A percentile compares a stretch with the other conserved stretches of the same genome.
Conservation (phyloP, 768 basidiomycete genomes). For the Trametes gibbosa region DNA sequence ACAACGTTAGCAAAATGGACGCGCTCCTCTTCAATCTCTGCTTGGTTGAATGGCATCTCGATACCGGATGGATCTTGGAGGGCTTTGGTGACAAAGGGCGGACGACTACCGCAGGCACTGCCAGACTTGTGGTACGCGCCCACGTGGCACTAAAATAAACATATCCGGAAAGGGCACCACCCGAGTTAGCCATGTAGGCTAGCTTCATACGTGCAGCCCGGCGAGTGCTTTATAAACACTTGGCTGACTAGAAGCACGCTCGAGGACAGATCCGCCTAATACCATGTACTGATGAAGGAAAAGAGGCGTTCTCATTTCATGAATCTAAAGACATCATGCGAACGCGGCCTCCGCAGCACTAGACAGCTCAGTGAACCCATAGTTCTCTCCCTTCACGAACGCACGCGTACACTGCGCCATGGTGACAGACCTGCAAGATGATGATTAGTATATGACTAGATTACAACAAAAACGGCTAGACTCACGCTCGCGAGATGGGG, state of each 20-base stretch:
- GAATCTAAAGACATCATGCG: slow-evolving; percentile 33
- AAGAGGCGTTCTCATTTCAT: slow-evolving; percentile 11
- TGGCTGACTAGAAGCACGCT: too few species aligned
- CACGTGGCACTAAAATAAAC: background rate
- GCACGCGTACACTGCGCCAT: slow-evolving; percentile 93
- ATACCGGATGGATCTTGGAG: background rate
- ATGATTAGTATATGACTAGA: background rate
- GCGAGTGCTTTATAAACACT: too few species aligned
- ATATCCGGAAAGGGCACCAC: too few species aligned
- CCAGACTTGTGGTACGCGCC: background rate
- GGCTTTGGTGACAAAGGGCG: background rate
- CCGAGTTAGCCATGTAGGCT: too few species aligned
- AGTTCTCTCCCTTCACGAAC: slow-evolving; percentile 74
- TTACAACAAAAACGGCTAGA: slow-evolving; percentile 21
- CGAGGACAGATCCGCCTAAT: too few species aligned
- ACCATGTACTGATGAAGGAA: background rate
- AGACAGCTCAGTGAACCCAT: slow-evolving; percentile 50
- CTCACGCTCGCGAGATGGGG: slow-evolving; percentile 89
- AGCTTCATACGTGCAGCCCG: too few species aligned
- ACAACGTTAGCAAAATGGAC: slow-evolving; percentile 75
- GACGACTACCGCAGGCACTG: background rate
- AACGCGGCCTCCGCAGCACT: slow-evolving; percentile 44
- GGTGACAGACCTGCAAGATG: slow-evolving; percentile 68
- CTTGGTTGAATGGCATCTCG: slow-evolving; percentile 26
- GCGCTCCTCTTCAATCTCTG: slow-evolving; percentile 54